Percentiles rank a stretch among this genome's conserved stretches.
These are phyloP conservation scores for Aspergillus flavus DNA, from an alignment of 2,329 filamentous ascomycete species.

Conservation along the genomic window DNA sequence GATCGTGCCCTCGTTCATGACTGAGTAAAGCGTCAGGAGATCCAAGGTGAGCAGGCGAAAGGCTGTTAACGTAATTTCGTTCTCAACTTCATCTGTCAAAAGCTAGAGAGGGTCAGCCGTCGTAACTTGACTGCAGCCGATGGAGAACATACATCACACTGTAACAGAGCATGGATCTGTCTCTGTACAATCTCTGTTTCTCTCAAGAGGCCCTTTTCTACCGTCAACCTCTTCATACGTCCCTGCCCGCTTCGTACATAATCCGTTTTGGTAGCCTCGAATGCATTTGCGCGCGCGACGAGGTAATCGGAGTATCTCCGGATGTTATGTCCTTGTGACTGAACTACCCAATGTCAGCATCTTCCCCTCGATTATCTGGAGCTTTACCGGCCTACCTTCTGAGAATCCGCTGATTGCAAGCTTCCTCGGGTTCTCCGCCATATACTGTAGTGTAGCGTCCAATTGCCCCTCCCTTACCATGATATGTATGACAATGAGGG, in stretches of 20 bases:
- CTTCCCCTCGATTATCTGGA: constrained; percentile 4
- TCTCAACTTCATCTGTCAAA: constrained; percentile 84
- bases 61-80: constrained; percentile 93
- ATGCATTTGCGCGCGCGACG: constrained; percentile 77
- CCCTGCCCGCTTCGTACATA: constrained; percentile 84
- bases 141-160: constrained; percentile 74
- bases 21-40: constrained; percentile 85
- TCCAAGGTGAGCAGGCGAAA: constrained; percentile 91
- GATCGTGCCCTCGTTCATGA: constrained; percentile 95
- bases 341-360: constrained; percentile 62
- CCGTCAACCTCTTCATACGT: constrained; percentile 78
- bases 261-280: constrained; percentile 80
- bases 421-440: constrained; percentile 79
- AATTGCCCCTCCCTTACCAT: constrained; percentile 96
- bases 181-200: constrained; percentile 90
- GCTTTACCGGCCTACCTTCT: constrained; percentile 68
- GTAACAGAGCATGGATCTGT: constrained; percentile 81
- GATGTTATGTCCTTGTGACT: constrained; percentile 94
- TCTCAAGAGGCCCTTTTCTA: constrained; percentile 88
- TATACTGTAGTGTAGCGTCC: constrained; percentile 82
- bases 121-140: neutral
- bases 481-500: constrained; percentile 89
- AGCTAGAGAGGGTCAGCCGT: constrained; percentile 59
- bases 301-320: constrained; percentile 89
- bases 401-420: constrained; percentile 89